These are phyloP conservation scores for Vinca minor DNA, from an alignment of 257 asterid genomes.

Conservation along the genomic window DNA sequence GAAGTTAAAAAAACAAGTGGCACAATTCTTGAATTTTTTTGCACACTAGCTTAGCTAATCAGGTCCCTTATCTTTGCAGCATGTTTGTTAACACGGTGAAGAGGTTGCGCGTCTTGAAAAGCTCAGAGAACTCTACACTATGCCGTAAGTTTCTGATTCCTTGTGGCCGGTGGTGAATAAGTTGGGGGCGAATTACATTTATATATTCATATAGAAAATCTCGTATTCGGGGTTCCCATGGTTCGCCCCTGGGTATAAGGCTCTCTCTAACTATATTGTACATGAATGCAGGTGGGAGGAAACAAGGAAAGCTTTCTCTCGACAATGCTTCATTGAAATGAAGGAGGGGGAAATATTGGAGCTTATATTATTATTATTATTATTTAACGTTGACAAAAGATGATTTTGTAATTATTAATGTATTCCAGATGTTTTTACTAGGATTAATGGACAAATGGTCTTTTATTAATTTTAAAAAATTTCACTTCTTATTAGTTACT, in stretches of 20 bases:
- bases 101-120: slow-evolving; percentile 83
- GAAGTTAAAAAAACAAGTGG: no score
- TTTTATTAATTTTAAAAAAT: not conserved
- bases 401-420: slow-evolving; percentile 18
- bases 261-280: no score
- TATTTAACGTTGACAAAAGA: not conserved
- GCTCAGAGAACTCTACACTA: slow-evolving; percentile 60
- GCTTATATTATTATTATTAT: not conserved
- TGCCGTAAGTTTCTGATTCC: slow-evolving; percentile 39
- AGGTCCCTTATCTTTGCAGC: slow-evolving; percentile 31
- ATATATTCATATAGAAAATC: no score
- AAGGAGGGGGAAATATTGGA: not conserved
- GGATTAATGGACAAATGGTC: slow-evolving; percentile 2
- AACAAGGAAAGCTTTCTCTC: slow-evolving; percentile 33
- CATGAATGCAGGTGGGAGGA: slow-evolving; percentile 47
- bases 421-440: not conserved
- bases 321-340: slow-evolving; percentile 12
- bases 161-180: not conserved
- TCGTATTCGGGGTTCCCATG: no score
- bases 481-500: no score
- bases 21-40: not conserved
- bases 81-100: slow-evolving; percentile 84
- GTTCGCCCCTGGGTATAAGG: no score
- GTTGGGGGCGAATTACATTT: no score
- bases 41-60: not conserved